phyloP scores from a whole-genome alignment of 163 green algal genomes.

The Picocystis sp. region DNA sequence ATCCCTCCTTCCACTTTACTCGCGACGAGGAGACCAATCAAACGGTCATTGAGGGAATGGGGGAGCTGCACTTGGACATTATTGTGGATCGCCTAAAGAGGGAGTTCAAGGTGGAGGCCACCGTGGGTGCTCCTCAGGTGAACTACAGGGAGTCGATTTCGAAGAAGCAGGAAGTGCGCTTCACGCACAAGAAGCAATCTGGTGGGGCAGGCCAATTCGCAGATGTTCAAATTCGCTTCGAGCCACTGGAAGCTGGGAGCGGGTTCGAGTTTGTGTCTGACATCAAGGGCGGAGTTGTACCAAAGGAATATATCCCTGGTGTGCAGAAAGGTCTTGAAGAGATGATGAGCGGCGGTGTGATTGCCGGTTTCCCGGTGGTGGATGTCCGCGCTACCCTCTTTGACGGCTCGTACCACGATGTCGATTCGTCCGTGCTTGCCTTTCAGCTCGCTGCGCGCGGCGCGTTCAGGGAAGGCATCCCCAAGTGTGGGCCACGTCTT shows the following conservation, averaged over 20 bases:
- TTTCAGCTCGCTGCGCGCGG: slow-evolving; percentile 91
- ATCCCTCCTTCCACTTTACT: slow-evolving; percentile 88
- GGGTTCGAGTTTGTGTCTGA: slow-evolving; percentile 88
- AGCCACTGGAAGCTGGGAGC: slow-evolving; percentile 80
- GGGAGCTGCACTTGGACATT: slow-evolving; percentile 98
- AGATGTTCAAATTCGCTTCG: slow-evolving; percentile 82
- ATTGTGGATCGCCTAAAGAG: slow-evolving; percentile 88
- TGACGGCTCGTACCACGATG: slow-evolving; percentile 95
- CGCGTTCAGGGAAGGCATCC: slow-evolving; percentile 81
- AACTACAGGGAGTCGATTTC: slow-evolving; percentile 89
- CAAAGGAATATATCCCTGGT: slow-evolving; percentile 98
- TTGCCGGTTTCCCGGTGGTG: slow-evolving; percentile 91
- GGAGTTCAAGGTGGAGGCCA: slow-evolving; percentile 93
- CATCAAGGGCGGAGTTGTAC: slow-evolving; percentile 89
- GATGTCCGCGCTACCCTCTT: slow-evolving; percentile 65
- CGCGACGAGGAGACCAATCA: slow-evolving; percentile 92
- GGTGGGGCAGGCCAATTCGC: slow-evolving; percentile 92
- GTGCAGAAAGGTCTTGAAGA: slow-evolving; percentile 74
- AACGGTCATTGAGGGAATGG: slow-evolving; percentile 97
- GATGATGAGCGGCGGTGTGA: slow-evolving; percentile 63
- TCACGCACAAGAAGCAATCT: slow-evolving; percentile 99
- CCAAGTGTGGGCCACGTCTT: slow-evolving; percentile 68
- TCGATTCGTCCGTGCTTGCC: slow-evolving; percentile 89
- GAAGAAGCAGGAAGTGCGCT: slow-evolving; percentile 48
- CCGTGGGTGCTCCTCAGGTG: slow-evolving; percentile 61